Base-by-base conservation (phyloP, 768 basidiomycete genomes). In the Suillus hirtellus region DNA sequence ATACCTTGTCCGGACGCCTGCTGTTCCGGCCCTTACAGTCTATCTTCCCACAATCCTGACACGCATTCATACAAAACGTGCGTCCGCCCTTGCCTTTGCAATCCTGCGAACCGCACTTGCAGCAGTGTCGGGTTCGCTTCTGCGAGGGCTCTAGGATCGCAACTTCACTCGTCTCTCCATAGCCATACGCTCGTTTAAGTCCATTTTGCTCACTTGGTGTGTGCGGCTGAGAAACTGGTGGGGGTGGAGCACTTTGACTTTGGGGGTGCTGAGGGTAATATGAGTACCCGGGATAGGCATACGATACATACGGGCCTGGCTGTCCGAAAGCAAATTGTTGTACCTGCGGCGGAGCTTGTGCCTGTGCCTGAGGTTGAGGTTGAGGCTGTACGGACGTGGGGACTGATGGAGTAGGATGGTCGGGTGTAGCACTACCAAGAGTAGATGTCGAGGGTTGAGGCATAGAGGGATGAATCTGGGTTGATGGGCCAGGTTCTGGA, bases 51-150 rank as follows among this genome's bases (percentile, higher is more conserved):
- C 92, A 93, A 73, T 93, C 91, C 77, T 90, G 89, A 66, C 91
- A 93, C 47, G 85, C 78, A 72, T 87, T 92, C 68, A 77, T 78
- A 71, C 91, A 93, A 71, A 90, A 92, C 50, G 79, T 78, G 44
- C 90, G 79, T 4, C 91, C 91, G 3, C 91, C 91, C 68, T 92
- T 93, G 56, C 91, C 91, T 71, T 92, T 93, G 73, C 91, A 93
- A 27, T 89, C 86, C 74, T 88, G 86, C 44, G 85, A 87, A 17
- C 91, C 91, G 62, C 91, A 93, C 77, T 93, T 93, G 72, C 87
- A 88, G 68, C 91, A 93, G 69, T 92, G 92, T 46, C 91, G 87
- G 50, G 85, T 85, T 3, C 92, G 82, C 71, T 90, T 90, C 67
- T 75, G 74, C 4, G 79, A 76, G 2, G 76, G 75, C 63, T 81